A percentile compares a stretch with the other conserved stretches of the same genome.
phyloP scores from a whole-genome alignment of 2,329 filamentous ascomycete genomes.

The Zelopaecilomyces penicillatus region DNA sequence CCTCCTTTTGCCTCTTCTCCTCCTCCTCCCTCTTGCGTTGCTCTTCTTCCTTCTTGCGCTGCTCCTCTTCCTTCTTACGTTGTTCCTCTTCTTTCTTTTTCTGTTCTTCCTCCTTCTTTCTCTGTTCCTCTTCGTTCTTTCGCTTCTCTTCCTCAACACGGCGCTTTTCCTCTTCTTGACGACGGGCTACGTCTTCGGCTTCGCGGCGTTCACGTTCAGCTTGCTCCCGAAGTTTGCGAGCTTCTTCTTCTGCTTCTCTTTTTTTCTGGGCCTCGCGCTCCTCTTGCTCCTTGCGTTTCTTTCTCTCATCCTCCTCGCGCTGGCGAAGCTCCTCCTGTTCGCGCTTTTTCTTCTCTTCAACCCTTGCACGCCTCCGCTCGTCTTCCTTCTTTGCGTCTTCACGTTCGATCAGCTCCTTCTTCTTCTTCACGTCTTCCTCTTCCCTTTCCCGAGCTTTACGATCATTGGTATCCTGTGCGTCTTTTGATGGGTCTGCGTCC shows the following conservation, averaged over 20 bases:
- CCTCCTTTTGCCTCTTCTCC: constrained; percentile 27
- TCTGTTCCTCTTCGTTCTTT: constrained; percentile 27
- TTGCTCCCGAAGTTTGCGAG: constrained; percentile 21
- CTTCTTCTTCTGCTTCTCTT: constrained; percentile 30
- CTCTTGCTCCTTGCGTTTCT: constrained; percentile 25
- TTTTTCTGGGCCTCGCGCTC: constrained; percentile 28
- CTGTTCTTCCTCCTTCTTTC: constrained; percentile 23
- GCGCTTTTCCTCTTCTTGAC: constrained; percentile 30
- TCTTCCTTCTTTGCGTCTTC: constrained; percentile 24
- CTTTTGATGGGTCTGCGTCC: constrained; percentile 31
- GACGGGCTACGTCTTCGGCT: constrained; percentile 26
- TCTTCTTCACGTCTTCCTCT: constrained; percentile 23
- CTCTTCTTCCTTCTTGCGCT: constrained; percentile 24
- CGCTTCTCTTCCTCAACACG: constrained; percentile 31
- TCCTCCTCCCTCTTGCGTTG: constrained; percentile 27
- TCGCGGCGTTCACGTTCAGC: constrained; percentile 29
- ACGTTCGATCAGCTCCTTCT: constrained; percentile 25
- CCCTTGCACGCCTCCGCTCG: constrained; percentile 21
- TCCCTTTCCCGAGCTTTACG: constrained; percentile 30
- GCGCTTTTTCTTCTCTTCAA: constrained; percentile 30
- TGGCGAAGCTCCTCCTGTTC: constrained; percentile 21
- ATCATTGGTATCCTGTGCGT: constrained; percentile 17
- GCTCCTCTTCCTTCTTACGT: constrained; percentile 25
- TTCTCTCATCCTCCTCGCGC: constrained; percentile 22
- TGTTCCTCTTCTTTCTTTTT: constrained; percentile 26